Evolutionary conservation across 2,329 filamentous ascomycete genomes (phyloP).

Genomic region (Xylaria sp.): DNA sequence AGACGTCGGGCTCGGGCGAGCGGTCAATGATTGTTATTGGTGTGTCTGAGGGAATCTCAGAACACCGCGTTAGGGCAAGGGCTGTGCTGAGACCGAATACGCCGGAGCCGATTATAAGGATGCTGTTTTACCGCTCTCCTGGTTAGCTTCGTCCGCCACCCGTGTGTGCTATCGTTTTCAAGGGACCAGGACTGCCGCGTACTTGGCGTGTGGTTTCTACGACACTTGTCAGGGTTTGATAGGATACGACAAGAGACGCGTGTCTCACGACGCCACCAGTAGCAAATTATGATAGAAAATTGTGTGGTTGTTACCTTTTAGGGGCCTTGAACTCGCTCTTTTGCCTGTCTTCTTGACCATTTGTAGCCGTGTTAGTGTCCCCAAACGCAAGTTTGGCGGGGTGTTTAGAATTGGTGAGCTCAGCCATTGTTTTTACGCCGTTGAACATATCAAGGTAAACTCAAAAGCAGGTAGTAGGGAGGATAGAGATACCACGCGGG

Average conservation of each 20-base stretch:
- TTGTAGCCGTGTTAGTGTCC: background rate
- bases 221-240: too few species aligned
- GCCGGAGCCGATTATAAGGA: conserved; percentile 69
- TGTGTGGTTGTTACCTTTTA: conserved; percentile 10
- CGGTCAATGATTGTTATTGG: conserved; percentile 66
- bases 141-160: background rate
- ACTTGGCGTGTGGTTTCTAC: too few species aligned
- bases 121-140: conserved; percentile 36
- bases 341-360: background rate
- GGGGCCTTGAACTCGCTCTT: conserved; percentile 4
- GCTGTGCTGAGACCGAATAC: conserved; percentile 59
- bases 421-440: conserved; percentile 8
- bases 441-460: background rate
- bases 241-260: too few species aligned
- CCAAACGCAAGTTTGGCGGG: background rate
- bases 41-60: conserved; percentile 57
- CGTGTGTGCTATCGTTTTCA: too few species aligned
- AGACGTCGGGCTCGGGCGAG: conserved; percentile 54
- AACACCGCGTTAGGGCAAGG: conserved; percentile 69
- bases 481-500: background rate
- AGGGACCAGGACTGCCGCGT: too few species aligned
- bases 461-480: background rate
- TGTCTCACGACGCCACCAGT: too few species aligned
- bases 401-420: conserved; percentile 14
- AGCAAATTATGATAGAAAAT: background rate